Evolutionary conservation across 1,284 basidiomycete genomes (phyloP).

Genomic region (Anthracocystis walkeri): DNA sequence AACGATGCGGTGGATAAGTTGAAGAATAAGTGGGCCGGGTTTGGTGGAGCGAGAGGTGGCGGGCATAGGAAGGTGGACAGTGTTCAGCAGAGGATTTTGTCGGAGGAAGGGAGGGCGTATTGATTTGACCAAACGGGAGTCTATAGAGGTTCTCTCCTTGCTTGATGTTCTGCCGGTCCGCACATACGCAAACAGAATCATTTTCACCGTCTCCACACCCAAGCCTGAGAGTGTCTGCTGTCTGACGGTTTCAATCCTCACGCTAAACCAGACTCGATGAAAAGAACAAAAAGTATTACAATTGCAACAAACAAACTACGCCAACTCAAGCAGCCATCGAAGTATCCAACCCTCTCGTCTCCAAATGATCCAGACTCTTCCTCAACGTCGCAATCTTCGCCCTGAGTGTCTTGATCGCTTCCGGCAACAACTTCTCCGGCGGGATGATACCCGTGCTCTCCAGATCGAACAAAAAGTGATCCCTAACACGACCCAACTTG

Average conservation of each 20-base stretch:
- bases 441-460: slow-evolving; percentile 90
- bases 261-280: background rate
- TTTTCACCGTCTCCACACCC: background rate
- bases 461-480: slow-evolving; percentile 93
- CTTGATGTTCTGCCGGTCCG: background rate
- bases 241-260: too few relatives aligned
- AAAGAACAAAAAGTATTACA: slow-evolving; percentile 5
- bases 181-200: background rate
- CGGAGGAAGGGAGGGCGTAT: slow-evolving; percentile 54
- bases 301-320: slow-evolving; percentile 11
- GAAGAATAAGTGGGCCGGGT: slow-evolving; percentile 44
- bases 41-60: slow-evolving; percentile 22
- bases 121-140: background rate
- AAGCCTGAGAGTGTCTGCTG: too few relatives aligned
- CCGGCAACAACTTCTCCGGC: slow-evolving; percentile 85
- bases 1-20: slow-evolving; percentile 38
- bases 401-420: slow-evolving; percentile 85
- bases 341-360: slow-evolving; percentile 40
- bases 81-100: slow-evolving; percentile 52
- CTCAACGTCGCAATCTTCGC: slow-evolving; percentile 76
- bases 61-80: slow-evolving; percentile 47
- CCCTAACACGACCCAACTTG: slow-evolving; percentile 84
- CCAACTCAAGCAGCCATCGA: slow-evolving; percentile 20
- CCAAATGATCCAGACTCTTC: slow-evolving; percentile 59
- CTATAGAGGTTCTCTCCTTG: background rate